Percentiles rank a stretch among this genome's conserved stretches.
Evolutionary conservation across 768 basidiomycete genomes (phyloP).

Genomic region (Naganishia friedmannii): DNA sequence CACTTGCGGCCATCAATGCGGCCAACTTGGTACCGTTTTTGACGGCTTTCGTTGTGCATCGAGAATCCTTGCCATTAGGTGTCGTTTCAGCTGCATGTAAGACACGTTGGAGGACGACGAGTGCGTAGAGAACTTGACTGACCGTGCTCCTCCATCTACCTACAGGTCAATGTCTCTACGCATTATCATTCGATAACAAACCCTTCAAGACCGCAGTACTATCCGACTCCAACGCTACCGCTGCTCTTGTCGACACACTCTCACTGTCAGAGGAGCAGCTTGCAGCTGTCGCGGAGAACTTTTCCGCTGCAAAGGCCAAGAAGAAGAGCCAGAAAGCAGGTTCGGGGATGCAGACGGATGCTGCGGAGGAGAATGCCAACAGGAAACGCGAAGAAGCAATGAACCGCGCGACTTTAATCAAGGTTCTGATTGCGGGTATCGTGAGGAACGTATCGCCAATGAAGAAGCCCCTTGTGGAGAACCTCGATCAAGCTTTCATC

Average conservation of each 20-base stretch:
- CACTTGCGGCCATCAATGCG: slow-evolving; percentile 78
- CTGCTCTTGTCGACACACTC: background rate
- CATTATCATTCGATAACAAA: slow-evolving; percentile 86
- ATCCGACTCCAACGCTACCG: slow-evolving; percentile 32
- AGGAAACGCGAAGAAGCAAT: slow-evolving; percentile 10
- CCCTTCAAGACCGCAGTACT: slow-evolving; percentile 67
- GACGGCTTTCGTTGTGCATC: slow-evolving; percentile 78
- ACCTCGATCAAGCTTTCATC: slow-evolving; percentile 37
- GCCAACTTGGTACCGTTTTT: slow-evolving; percentile 76
- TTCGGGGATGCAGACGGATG: slow-evolving; percentile 33
- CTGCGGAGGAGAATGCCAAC: slow-evolving; percentile 46
- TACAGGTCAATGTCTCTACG: slow-evolving; percentile 74
- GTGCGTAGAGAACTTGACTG: background rate
- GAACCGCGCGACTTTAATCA: slow-evolving; percentile 4
- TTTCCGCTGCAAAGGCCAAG: background rate
- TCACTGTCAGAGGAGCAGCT: slow-evolving; percentile 6
- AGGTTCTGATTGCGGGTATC: slow-evolving; percentile 52
- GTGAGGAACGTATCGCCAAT: slow-evolving; percentile 59
- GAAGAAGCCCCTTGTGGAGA: slow-evolving; percentile 3
- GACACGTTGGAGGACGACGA: slow-evolving; percentile 34
- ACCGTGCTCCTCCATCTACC: background rate
- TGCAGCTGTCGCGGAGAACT: background rate
- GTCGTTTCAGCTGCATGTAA: slow-evolving; percentile 78
- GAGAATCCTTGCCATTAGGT: slow-evolving; percentile 65
- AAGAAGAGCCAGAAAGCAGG: background rate